Conservation (phyloP, 2,329 filamentous ascomycete species). For the Botrytis paeoniae region DNA sequence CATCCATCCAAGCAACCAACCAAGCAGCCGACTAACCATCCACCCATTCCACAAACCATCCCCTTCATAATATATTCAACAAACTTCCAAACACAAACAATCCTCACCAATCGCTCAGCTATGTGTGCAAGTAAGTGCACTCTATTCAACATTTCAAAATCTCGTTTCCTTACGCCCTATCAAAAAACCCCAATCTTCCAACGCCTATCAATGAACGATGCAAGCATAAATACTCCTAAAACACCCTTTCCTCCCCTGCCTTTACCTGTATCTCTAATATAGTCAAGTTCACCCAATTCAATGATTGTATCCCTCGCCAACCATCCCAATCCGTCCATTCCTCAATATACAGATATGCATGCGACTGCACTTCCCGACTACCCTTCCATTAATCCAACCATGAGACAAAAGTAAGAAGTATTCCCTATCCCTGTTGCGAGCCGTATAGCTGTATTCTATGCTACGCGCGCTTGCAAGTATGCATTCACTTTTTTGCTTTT, state of each 20-base stretch:
- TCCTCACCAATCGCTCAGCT: neutral
- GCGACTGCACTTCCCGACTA: neutral
- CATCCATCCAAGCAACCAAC: neutral
- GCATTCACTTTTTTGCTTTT: slow-evolving; percentile 5
- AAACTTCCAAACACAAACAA: neutral
- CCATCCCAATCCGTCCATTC: neutral
- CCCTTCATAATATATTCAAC: slow-evolving; percentile 1
- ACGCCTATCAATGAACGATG: neutral
- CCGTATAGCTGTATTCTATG: slow-evolving; percentile 2
- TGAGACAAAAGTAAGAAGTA: slow-evolving; percentile 1
- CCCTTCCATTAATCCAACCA: slow-evolving; percentile 16
- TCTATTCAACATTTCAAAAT: neutral
- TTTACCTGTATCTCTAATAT: neutral
- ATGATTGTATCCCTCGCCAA: neutral
- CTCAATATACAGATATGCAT: slow-evolving; percentile 10
- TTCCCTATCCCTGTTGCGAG: neutral
- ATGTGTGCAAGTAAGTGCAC: neutral
- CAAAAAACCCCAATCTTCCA: neutral
- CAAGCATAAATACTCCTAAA: slow-evolving; percentile 4
- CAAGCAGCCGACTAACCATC: neutral
- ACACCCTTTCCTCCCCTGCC: neutral
- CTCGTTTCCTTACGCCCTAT: neutral
- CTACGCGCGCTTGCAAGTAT: slow-evolving; percentile 1
- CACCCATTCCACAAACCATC: neutral
- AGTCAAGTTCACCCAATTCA: slow-evolving; percentile 8